These are phyloP conservation scores for Secale cereale DNA, from an alignment of 176 grass and related monocot species.

Conservation along the genomic window DNA sequence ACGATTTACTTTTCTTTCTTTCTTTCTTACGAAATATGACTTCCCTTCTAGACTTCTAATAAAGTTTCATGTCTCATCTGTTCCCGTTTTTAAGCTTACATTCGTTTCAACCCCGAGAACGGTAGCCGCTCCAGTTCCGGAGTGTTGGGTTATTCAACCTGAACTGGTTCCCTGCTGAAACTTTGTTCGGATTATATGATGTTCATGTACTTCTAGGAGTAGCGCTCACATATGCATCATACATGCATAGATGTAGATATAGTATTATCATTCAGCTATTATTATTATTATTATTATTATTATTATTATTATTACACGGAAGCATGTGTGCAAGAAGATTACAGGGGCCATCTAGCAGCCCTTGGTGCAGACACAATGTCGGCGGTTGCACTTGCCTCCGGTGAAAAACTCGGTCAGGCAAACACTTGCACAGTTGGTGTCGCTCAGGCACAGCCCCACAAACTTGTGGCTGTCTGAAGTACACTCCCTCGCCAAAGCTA, in stretches of 20 bases:
- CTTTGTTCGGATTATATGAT: no score
- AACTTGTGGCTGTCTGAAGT: constrained; percentile 36
- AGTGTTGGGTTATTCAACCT: no score
- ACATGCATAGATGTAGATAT: neutral
- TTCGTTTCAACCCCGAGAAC: no score
- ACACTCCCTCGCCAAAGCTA: constrained; percentile 38
- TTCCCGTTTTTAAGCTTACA: no score
- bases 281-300: no score
- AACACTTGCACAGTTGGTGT: constrained; percentile 38
- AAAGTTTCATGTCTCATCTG: no score
- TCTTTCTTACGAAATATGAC: no score
- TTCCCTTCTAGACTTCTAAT: no score
- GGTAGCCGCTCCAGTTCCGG: no score
- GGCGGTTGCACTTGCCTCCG: constrained; percentile 26
- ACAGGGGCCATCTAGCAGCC: neutral
- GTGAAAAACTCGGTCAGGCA: constrained; percentile 47
- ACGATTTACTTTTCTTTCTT: no score
- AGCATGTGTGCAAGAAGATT: neutral
- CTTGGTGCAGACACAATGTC: constrained; percentile 38
- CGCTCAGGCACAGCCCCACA: constrained; percentile 23
- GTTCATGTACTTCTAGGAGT: no score
- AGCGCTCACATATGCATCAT: neutral
- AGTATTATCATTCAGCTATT: neutral
- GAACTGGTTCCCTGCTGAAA: no score
- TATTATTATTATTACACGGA: neutral